Conservation (phyloP, 257 asterid genomes). For the Solanum pinnatisectum region DNA sequence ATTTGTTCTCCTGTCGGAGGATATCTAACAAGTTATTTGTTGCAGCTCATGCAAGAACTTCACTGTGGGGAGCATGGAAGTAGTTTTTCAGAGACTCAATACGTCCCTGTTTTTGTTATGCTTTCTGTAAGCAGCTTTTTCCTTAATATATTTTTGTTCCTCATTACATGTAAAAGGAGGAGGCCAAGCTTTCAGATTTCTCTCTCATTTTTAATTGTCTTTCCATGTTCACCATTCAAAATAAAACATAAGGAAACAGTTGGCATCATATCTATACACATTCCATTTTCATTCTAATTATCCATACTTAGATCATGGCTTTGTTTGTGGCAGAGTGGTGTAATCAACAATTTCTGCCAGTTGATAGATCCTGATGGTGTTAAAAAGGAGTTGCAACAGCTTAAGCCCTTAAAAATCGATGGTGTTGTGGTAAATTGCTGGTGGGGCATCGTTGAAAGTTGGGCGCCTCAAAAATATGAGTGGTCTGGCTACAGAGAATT, state of each 20-base stretch:
- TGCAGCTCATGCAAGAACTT: slow-evolving; percentile 63
- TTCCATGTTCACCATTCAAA: background rate
- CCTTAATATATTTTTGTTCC: background rate
- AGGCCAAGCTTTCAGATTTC: background rate
- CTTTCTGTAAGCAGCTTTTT: slow-evolving; percentile 45
- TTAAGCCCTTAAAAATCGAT: slow-evolving; percentile 45
- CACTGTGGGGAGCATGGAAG: slow-evolving; percentile 38
- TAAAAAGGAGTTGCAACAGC: slow-evolving; percentile 45
- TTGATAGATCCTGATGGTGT: slow-evolving; percentile 61
- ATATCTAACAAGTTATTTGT: slow-evolving; percentile 5
- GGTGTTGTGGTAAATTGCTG: slow-evolving; percentile 62
- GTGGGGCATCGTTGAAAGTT: slow-evolving; percentile 74
- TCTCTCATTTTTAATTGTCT: background rate
- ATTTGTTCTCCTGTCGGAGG: background rate
- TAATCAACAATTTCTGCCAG: slow-evolving; percentile 63
- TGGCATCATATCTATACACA: background rate
- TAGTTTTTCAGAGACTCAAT: slow-evolving; percentile 35
- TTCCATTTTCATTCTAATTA: background rate
- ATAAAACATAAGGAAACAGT: background rate
- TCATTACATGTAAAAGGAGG: background rate
- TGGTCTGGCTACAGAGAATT: slow-evolving; percentile 66
- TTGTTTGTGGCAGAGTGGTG: slow-evolving; percentile 40
- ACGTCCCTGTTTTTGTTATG: slow-evolving; percentile 53
- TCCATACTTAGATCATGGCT: background rate
- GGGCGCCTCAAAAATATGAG: slow-evolving; percentile 55